A percentile compares a stretch with the other conserved stretches of the same genome.
phyloP scores from a whole-genome alignment of 2,329 filamentous ascomycete genomes.

The Bipolaris zeicola region DNA sequence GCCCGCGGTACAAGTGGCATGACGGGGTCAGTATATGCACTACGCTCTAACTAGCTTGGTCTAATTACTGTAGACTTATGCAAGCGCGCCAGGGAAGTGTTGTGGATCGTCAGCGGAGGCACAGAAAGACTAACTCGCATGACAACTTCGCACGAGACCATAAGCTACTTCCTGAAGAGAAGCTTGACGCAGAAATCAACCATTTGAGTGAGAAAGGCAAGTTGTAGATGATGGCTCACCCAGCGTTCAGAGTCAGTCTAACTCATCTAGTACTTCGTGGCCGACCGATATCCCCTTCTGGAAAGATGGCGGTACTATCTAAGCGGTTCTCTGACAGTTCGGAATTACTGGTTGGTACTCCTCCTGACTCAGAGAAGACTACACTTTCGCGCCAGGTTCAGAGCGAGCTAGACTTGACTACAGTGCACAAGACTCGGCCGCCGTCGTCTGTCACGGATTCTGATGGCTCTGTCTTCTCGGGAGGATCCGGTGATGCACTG shows the following conservation, averaged over 20 bases:
- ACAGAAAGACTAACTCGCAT: constrained; percentile 24
- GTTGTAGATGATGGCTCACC: not conserved
- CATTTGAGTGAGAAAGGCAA: constrained; percentile 33
- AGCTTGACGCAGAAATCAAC: constrained; percentile 37
- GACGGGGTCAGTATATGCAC: constrained; percentile 33
- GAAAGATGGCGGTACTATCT: constrained; percentile 49
- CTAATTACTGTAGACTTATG: constrained; percentile 39
- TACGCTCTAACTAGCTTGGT: not conserved
- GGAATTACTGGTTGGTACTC: constrained; percentile 42
- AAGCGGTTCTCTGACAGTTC: constrained; percentile 40
- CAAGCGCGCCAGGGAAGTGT: constrained; percentile 51
- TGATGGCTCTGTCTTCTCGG: constrained; percentile 43
- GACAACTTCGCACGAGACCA: constrained; percentile 11
- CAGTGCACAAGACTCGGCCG: constrained; percentile 9
- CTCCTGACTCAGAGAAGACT: constrained; percentile 23
- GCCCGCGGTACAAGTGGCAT: constrained; percentile 50
- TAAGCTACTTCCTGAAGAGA: constrained; percentile 20
- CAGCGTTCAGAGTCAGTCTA: not conserved
- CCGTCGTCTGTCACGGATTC: constrained; percentile 17
- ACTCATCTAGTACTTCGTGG: constrained; percentile 28
- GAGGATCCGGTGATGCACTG: constrained; percentile 36
- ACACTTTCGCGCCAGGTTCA: constrained; percentile 37
- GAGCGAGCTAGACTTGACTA: constrained; percentile 37
- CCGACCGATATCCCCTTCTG: constrained; percentile 46
- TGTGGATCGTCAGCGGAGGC: constrained; percentile 38